phyloP scores from a whole-genome alignment of 2,329 filamentous ascomycete species.

The Sporothrix brasiliensis region DNA sequence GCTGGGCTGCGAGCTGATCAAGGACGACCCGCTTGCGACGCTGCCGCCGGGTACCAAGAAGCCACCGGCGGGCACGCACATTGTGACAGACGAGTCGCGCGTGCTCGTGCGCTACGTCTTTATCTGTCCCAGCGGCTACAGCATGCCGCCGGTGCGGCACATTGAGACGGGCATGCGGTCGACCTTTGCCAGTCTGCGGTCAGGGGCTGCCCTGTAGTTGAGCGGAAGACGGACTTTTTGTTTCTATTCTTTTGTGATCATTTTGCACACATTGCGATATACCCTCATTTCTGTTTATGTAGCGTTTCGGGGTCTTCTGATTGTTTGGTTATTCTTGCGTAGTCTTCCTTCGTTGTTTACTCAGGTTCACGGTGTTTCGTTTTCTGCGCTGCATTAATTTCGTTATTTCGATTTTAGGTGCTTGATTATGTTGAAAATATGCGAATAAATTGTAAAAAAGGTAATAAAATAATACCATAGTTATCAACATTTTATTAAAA shows the following conservation, averaged over 20 bases:
- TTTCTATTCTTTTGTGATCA: not conserved
- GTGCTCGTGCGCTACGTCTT: constrained; percentile 39
- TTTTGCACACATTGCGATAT: not conserved
- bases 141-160: constrained; percentile 34
- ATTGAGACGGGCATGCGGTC: constrained; percentile 36
- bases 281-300: not conserved
- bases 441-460: not conserved
- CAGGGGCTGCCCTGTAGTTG: constrained; percentile 18
- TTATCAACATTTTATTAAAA: not conserved
- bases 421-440: not conserved
- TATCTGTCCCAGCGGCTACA: constrained; percentile 35
- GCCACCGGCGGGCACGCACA: constrained; percentile 30
- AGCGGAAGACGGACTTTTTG: not conserved
- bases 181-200: constrained; percentile 33
- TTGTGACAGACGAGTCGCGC: constrained; percentile 34
- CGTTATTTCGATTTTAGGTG: not conserved
- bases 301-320: not conserved
- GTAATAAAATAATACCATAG: not conserved
- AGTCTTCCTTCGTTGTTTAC: not conserved
- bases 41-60: not conserved
- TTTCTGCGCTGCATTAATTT: not conserved
- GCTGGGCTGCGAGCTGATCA: constrained; percentile 38
- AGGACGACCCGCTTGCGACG: constrained; percentile 27
- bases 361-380: not conserved
- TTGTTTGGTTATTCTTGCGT: not conserved